A percentile compares a stretch with the other conserved stretches of the same genome.
These are phyloP conservation scores for Chlorella sorokiniana DNA, from an alignment of 139 green algal species.

Conservation along the genomic window DNA sequence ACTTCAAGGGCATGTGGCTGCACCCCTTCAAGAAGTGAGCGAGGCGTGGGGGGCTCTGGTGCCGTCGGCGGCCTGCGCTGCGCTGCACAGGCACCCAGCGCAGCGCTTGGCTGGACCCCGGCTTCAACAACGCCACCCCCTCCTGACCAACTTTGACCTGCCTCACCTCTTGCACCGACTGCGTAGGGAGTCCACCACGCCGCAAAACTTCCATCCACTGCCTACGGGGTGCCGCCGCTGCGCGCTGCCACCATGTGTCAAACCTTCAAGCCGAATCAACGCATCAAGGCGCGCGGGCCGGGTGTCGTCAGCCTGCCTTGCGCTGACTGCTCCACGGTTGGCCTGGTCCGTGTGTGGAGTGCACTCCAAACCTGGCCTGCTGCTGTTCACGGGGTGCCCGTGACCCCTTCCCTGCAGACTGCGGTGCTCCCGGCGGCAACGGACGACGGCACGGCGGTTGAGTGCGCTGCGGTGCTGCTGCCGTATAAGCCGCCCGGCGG, in stretches of 20 bases:
- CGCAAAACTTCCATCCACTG: too few species aligned
- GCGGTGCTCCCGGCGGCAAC: background rate
- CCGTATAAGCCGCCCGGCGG: conserved; percentile 21
- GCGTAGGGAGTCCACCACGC: background rate
- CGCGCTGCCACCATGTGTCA: conserved; percentile 34
- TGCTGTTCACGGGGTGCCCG: background rate
- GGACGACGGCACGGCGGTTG: background rate
- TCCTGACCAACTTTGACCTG: too few species aligned
- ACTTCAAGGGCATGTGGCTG: conserved; percentile 48
- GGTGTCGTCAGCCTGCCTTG: too few species aligned
- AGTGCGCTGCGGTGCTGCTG: conserved; percentile 26
- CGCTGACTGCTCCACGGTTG: too few species aligned
- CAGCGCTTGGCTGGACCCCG: too few species aligned
- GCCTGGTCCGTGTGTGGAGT: too few species aligned
- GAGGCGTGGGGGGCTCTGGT: background rate
- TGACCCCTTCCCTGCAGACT: background rate
- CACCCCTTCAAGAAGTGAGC: conserved; percentile 40
- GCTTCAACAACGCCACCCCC: too few species aligned
- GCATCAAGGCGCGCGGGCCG: background rate
- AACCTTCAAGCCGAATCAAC: conserved; percentile 2
- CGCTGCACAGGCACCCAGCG: too few species aligned
- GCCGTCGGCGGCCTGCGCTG: background rate
- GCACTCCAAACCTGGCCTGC: background rate
- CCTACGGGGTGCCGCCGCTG: too few species aligned
- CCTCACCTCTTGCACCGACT: too few species aligned